Conservation (phyloP, 2,329 filamentous ascomycete genomes). For the Colletotrichum chrysophilum region DNA sequence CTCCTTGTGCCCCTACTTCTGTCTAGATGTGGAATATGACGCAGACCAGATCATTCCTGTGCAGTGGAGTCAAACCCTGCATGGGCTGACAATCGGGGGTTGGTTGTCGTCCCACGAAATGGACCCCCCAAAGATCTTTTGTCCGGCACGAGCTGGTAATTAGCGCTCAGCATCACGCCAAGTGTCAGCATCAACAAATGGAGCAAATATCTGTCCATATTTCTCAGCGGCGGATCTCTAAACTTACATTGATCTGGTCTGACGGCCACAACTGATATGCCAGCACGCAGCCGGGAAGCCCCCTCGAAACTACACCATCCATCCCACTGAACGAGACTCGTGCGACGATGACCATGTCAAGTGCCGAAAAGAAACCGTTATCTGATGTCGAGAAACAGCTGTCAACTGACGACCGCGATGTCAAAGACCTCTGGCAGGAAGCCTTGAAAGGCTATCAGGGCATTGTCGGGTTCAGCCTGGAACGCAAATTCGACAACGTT, state of each 20-base stretch:
- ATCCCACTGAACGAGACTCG: neutral
- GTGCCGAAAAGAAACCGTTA: neutral
- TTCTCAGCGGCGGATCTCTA: neutral
- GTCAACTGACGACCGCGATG: conserved; percentile 30
- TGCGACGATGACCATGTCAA: neutral
- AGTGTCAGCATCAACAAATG: neutral
- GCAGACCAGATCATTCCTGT: neutral
- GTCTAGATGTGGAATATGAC: neutral
- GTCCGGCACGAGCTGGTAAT: neutral
- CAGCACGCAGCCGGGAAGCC: neutral
- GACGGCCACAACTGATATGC: neutral
- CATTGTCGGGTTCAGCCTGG: conserved; percentile 36
- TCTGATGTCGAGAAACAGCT: neutral
- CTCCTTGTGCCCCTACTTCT: neutral
- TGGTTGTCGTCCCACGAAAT: neutral
- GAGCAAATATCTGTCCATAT: neutral
- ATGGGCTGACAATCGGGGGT: neutral
- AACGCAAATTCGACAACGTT: conserved; percentile 31
- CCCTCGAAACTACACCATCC: neutral
- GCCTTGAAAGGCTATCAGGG: conserved; percentile 35
- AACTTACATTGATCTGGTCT: neutral
- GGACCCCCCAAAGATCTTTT: neutral
- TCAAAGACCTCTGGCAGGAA: conserved; percentile 35
- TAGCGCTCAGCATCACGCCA: neutral
- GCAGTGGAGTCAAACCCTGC: neutral